Base-by-base conservation (phyloP, 768 basidiomycete species). In the Lactarius deliciosus region DNA sequence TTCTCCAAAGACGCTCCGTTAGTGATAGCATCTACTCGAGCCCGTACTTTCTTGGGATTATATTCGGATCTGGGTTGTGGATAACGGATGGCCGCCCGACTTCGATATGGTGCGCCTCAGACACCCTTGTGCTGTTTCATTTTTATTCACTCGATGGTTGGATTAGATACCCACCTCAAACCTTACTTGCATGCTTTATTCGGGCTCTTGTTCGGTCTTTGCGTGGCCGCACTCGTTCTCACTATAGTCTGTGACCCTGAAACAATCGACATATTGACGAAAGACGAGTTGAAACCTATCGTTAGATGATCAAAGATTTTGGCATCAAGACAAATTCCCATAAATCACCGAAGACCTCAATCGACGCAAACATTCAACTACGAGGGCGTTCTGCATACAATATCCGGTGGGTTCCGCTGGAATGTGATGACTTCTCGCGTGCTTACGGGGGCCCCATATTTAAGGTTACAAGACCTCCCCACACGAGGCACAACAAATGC, bases 401-500 rank as follows among this genome's bases (percentile, higher is more conserved):
- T 66, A 61, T 25, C 10, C 58, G 38, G 65, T 66, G 9, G 9
- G 61, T 32, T 34, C 28, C 13, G 15, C 25, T 8, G 22, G 43
- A 22, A 28, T 16, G 30, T 57, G 34, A 41, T 16, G 22, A 10
- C 5, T 28, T 16, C 22, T 32, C 20, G 34, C 18, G 16, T 32
- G 28, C 43, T 65, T 50, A 60, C 7, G 16, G 30, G 10, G n/a
- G 45, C 4, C 13, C 15, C 18, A 57, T 20, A 16, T 62, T 30
- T 6, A 38, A 66, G 65, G 28, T 28, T 45, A 57, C 11, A 3
- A 62, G 25, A 22, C 28, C 28, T 5, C 38, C 34, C 6, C 18
- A 25, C 30, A 34, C 57, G 0, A 54, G 16, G 30, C 65, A 66
- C 65, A 63, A 66, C 36, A 62, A 43, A 66, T 66, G 65, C 30